These are phyloP conservation scores for Jaltomata sinuosa DNA, from an alignment of 257 asterid genomes.

Conservation along the genomic window DNA sequence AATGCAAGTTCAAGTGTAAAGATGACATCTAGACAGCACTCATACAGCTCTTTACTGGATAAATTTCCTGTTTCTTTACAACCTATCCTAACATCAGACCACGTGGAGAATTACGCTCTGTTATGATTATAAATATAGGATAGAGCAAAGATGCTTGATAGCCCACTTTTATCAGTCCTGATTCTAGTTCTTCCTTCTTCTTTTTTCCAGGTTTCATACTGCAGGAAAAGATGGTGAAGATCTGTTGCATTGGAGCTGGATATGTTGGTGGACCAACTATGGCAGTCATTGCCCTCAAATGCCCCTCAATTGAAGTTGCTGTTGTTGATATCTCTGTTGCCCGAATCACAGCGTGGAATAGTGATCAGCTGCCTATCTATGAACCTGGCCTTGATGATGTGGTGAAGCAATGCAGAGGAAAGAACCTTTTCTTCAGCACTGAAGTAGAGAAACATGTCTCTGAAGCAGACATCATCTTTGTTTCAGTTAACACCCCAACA, in stretches of 20 bases:
- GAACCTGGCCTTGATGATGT: conserved; percentile 63
- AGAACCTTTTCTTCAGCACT: conserved; percentile 48
- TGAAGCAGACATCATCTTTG: conserved; percentile 51
- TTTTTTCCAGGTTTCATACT: neutral
- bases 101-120: neutral
- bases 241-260: conserved; percentile 46
- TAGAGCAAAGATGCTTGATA: neutral
- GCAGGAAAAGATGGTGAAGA: conserved; percentile 26
- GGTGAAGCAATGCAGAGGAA: conserved; percentile 56
- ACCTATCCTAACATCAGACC: too few relatives aligned
- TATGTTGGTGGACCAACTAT: conserved; percentile 47
- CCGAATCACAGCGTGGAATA: conserved; percentile 44
- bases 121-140: neutral
- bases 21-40: neutral
- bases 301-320: conserved; percentile 36
- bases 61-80: neutral
- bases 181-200: neutral
- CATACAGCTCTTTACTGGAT: neutral
- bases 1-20: neutral
- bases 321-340: conserved; percentile 39
- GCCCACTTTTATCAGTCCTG: neutral
- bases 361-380: conserved; percentile 52
- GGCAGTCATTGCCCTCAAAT: conserved; percentile 44
- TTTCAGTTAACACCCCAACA: conserved; percentile 56
- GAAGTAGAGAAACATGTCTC: conserved; percentile 44